Evolutionary conservation across 2,329 filamentous ascomycete species (phyloP).

Genomic region (Diaporthe helianthi): DNA sequence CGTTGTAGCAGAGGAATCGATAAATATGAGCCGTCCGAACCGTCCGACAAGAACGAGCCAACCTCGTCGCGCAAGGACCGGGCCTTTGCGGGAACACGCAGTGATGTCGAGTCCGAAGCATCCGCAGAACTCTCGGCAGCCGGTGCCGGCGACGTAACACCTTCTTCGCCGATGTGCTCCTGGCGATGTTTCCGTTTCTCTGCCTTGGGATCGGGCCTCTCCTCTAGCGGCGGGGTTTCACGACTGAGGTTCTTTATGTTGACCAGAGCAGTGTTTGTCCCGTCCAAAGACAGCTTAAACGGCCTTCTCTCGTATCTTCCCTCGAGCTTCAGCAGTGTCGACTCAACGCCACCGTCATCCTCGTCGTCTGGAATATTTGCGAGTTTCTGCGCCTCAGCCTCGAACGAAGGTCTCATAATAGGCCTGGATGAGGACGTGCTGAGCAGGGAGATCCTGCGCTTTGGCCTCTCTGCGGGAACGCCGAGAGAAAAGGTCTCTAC

Average conservation of each 20-base stretch:
- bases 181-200: constrained; percentile 56
- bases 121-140: constrained; percentile 36
- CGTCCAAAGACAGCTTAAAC: constrained; percentile 51
- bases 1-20: constrained; percentile 80
- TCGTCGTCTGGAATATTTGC: constrained; percentile 87
- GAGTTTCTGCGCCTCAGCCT: constrained; percentile 85
- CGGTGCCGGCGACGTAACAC: constrained; percentile 43
- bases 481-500: constrained; percentile 62
- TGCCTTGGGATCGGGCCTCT: constrained; percentile 39
- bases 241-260: neutral
- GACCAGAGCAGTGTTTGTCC: constrained; percentile 31
- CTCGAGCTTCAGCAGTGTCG: constrained; percentile 90
- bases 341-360: constrained; percentile 87
- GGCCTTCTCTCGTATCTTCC: constrained; percentile 74
- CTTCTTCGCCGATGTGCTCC: constrained; percentile 53
- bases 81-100: constrained; percentile 35
- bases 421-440: constrained; percentile 70
- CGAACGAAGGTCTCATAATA: constrained; percentile 77
- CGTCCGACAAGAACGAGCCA: constrained; percentile 61
- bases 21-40: constrained; percentile 76
- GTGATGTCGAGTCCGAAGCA: constrained; percentile 36
- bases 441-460: constrained; percentile 60
- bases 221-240: constrained; percentile 25
- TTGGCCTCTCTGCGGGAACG: constrained; percentile 59
- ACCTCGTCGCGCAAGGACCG: constrained; percentile 45